Conservation (phyloP, 306 rosid genomes). For the Gleditsia sinensis region DNA sequence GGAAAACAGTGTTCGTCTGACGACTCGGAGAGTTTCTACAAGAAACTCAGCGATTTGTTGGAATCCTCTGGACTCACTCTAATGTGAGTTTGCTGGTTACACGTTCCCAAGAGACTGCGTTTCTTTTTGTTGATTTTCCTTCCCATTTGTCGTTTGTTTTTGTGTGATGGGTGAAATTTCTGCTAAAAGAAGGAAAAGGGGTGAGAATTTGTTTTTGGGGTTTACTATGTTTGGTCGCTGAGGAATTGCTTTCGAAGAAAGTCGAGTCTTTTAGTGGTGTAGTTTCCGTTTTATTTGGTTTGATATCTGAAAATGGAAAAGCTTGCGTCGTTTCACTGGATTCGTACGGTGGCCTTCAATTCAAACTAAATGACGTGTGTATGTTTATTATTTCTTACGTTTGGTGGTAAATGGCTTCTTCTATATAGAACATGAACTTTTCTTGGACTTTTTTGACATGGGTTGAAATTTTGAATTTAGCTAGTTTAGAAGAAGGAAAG, state of each 20-base stretch:
- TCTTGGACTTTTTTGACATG: too few species aligned
- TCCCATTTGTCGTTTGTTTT: background rate
- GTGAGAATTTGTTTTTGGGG: background rate
- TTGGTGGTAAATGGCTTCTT: background rate
- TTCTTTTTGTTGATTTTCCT: background rate
- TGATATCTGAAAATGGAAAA: background rate
- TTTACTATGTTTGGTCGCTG: background rate
- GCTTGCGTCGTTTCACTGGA: background rate
- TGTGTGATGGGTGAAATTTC: background rate
- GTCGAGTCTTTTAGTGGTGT: background rate
- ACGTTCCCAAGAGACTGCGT: background rate
- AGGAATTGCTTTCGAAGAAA: background rate
- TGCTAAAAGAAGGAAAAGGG: background rate
- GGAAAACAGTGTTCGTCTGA: background rate
- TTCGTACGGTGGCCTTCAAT: background rate
- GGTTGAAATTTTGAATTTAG: background rate
- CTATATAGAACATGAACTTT: too few species aligned
- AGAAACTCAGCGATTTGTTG: constrained; percentile 37
- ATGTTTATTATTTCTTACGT: too few species aligned
- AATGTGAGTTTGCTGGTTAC: constrained; percentile 24
- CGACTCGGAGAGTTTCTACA: constrained; percentile 33
- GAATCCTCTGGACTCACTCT: constrained; percentile 40
- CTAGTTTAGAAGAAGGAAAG: background rate
- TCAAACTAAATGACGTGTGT: background rate
- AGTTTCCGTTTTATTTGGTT: background rate